These are phyloP conservation scores for Colletotrichum trifolii DNA, from an alignment of 2,329 filamentous ascomycete genomes.

Conservation along the genomic window DNA sequence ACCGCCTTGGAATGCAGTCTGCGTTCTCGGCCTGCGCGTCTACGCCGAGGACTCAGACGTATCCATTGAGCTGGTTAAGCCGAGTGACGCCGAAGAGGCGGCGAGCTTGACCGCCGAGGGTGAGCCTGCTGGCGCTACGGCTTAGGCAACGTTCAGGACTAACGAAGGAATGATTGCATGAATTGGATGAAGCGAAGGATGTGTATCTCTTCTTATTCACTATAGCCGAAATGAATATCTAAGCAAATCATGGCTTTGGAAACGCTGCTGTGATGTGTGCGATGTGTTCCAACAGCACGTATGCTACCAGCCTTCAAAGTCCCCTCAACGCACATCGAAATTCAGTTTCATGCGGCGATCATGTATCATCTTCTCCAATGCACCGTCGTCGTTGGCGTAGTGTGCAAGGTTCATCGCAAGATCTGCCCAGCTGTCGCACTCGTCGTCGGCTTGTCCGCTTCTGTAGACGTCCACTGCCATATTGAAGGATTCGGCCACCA, in stretches of 20 bases:
- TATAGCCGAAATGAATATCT: too few relatives aligned
- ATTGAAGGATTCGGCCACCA: constrained; percentile 77
- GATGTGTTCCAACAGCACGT: too few relatives aligned
- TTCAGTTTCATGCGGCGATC: constrained; percentile 16
- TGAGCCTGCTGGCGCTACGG: constrained; percentile 44
- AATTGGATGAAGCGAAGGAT: too few relatives aligned
- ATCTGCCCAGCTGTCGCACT: constrained; percentile 70
- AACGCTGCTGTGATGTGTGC: too few relatives aligned
- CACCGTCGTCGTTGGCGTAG: constrained; percentile 65
- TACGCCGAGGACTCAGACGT: constrained; percentile 50
- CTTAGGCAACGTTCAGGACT: neutral
- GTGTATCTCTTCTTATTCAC: too few relatives aligned
- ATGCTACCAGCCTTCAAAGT: too few relatives aligned
- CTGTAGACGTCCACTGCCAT: constrained; percentile 75
- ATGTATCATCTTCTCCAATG: constrained; percentile 43
- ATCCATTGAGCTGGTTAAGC: constrained; percentile 48
- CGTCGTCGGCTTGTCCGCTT: constrained; percentile 59
- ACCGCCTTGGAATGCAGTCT: constrained; percentile 54
- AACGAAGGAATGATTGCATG: too few relatives aligned
- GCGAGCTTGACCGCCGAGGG: constrained; percentile 42
- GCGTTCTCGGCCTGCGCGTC: constrained; percentile 52
- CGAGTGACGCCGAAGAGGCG: constrained; percentile 44
- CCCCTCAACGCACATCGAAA: constrained; percentile 4
- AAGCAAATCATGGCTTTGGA: too few relatives aligned
- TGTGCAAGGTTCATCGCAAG: constrained; percentile 72